phyloP scores from a whole-genome alignment of 805 yeast species.

The Tetrapisispora iriomotensis region DNA sequence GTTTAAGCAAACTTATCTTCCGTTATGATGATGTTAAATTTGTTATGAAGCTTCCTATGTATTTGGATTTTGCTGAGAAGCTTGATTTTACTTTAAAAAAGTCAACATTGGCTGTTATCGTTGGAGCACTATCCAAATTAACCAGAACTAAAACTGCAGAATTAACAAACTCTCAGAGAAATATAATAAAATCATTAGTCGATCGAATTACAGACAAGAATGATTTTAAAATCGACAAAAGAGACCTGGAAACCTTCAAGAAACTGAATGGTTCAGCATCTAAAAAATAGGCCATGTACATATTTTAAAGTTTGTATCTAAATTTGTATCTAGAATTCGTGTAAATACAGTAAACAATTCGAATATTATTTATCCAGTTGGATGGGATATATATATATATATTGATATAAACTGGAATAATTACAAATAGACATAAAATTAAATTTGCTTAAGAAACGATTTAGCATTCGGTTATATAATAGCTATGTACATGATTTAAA shows the following conservation, averaged over 20 bases:
- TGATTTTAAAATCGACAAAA: constrained; percentile 9
- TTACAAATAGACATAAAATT: too few relatives aligned
- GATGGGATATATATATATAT: too few relatives aligned
- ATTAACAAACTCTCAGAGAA: neutral
- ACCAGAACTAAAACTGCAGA: constrained; percentile 7
- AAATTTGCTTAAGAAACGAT: too few relatives aligned
- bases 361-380: too few relatives aligned
- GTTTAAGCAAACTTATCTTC: constrained; percentile 5
- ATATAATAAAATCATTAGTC: neutral
- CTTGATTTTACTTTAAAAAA: constrained; percentile 8
- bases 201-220: neutral
- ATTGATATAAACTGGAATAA: too few relatives aligned
- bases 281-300: neutral
- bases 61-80: constrained; percentile 13
- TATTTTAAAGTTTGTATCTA: neutral
- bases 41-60: constrained; percentile 10
- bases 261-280: too few relatives aligned
- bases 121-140: constrained; percentile 8
- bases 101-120: constrained; percentile 8
- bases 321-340: neutral
- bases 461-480: too few relatives aligned
- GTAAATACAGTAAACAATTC: constrained; percentile 1
- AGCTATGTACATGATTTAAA: too few relatives aligned
- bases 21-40: neutral
- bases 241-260: constrained; percentile 10